Evolutionary conservation across 2,329 filamentous ascomycete genomes (phyloP).

Genomic region (Chaetomiaceae sp.): DNA sequence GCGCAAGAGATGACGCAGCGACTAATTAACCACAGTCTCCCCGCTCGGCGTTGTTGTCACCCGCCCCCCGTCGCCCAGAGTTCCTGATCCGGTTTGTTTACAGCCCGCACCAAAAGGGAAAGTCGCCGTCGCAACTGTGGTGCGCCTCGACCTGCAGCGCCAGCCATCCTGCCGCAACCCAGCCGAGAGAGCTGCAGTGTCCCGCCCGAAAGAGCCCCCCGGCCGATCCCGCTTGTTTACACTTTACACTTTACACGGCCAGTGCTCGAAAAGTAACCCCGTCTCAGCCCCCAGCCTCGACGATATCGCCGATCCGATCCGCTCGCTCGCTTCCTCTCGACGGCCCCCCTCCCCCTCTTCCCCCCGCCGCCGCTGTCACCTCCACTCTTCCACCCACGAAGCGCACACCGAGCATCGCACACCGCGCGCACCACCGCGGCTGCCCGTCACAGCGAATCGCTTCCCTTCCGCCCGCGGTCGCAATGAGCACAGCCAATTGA

Average conservation of each 20-base stretch:
- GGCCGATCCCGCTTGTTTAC: constrained; percentile 2
- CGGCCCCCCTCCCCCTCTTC: neutral
- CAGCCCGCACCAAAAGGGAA: constrained; percentile 2
- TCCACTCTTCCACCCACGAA: no score
- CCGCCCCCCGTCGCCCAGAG: neutral
- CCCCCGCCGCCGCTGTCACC: constrained; percentile 1
- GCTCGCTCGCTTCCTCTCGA: no score
- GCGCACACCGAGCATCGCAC: neutral
- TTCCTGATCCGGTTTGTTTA: constrained; percentile 9
- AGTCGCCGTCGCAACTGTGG: constrained; percentile 10
- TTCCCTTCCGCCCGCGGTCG: constrained; percentile 16
- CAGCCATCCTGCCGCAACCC: neutral
- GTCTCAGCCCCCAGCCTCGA: constrained; percentile 6
- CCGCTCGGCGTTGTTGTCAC: neutral
- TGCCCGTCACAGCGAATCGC: neutral
- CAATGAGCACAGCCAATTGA: constrained; percentile 39
- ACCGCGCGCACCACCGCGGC: neutral
- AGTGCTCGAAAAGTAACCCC: neutral
- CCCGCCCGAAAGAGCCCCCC: constrained; percentile 9
- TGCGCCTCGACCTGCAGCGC: constrained; percentile 13
- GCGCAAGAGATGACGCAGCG: no score
- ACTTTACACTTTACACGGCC: neutral
- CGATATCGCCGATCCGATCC: constrained; percentile 1
- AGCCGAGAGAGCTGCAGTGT: constrained; percentile 6
- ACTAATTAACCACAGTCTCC: neutral